A percentile compares a stretch with the other conserved stretches of the same genome.
Conservation (phyloP, 768 basidiomycete genomes). For the Tulasnella calospora region DNA sequence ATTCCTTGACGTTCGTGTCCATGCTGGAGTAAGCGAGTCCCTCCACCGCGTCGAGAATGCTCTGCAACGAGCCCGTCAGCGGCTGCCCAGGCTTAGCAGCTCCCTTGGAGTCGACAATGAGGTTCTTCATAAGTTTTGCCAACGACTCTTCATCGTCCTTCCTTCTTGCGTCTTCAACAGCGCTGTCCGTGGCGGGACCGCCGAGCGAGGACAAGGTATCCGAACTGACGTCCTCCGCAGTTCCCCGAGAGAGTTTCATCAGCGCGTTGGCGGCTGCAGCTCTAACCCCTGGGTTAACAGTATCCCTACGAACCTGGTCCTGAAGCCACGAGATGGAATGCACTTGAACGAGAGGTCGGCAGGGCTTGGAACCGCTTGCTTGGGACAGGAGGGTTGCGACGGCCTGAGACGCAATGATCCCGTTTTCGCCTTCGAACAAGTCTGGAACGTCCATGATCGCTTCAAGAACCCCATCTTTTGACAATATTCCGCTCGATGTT, state of each 20-base stretch:
- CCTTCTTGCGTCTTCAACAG: background rate
- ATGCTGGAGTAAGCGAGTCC: constrained; percentile 66
- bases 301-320: constrained; percentile 45
- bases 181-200: background rate
- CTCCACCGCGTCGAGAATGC: constrained; percentile 66
- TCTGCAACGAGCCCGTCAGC: constrained; percentile 32
- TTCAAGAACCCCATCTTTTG: constrained; percentile 57
- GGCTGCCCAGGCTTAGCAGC: background rate
- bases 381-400: constrained; percentile 72
- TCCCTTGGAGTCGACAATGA: constrained; percentile 40
- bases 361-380: constrained; percentile 68
- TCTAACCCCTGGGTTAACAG: constrained; percentile 46
- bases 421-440: constrained; percentile 45
- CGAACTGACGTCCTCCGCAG: constrained; percentile 45
- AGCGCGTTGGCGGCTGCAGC: constrained; percentile 68
- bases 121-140: constrained; percentile 52
- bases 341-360: constrained; percentile 56
- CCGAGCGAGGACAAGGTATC: constrained; percentile 3
- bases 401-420: constrained; percentile 48
- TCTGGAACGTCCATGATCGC: constrained; percentile 67
- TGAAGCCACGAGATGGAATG: constrained; percentile 66
- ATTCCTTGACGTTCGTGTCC: constrained; percentile 37
- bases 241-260: constrained; percentile 64
- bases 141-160: constrained; percentile 41
- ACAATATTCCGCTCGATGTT: constrained; percentile 60